Evolutionary conservation across 108 stramenopile genomes (phyloP), one percentile per base, ranked within the genome.

Genomic region (Cyclotella kingstonii): DNA sequence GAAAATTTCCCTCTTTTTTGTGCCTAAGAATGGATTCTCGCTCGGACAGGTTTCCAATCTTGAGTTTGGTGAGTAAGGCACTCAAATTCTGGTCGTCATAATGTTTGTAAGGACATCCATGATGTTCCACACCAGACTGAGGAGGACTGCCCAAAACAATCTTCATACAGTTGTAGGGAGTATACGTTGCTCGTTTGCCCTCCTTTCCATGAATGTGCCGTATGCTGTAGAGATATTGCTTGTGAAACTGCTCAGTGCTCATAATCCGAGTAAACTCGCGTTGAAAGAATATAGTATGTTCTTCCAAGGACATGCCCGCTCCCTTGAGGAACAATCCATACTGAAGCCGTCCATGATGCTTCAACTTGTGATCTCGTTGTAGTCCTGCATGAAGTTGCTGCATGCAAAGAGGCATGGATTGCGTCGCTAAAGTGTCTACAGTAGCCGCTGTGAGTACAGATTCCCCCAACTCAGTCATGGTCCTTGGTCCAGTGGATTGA

Each of bases 131-230:
- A 21, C 94, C 96, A 3, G 75, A 28, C 22, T 73, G 61, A 1
- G 90, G 88, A 23, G 91, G 64, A 66, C 74, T 82, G 15, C 95
- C 93, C 70, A 88, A 73, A 54, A 99, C 94, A 67, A 99, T 91
- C 67, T 94, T 94, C 35, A 77, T 74, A 73, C 97, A 99, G 65
- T 73, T 79, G 73, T 90, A 94, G 15, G 93, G 85, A 8, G 95
- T 90, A 78, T 98, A 97, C 57, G 79, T 81, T 10, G 79, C 77
- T 21, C 96, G 79, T 69, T 96, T 96, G 18, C 98, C 98, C 76
- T 99, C 98, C 82, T 98, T 97, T 6, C 97, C 98, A 84, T 97
- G 98, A 78, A 82, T 94, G 85, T 99, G 96, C 41, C 97, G 82
- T 44, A 96, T 83, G 73, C 83, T 92, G 87, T 99, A 99, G 29